phyloP scores from a whole-genome alignment of 495 filamentous ascomycete genomes.

The Penicillium coprophilum region DNA sequence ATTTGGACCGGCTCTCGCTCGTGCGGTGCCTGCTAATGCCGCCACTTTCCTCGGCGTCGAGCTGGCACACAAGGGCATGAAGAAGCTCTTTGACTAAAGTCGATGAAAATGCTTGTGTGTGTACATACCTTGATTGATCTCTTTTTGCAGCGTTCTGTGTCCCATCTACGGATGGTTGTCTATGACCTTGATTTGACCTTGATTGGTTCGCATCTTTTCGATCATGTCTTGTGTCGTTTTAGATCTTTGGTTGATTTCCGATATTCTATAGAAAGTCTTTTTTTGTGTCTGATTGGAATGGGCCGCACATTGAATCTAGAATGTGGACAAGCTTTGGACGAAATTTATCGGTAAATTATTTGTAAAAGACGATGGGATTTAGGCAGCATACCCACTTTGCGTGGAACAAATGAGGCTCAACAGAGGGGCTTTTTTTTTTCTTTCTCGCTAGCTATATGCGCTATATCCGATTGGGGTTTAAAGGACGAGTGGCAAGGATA shows the following conservation, averaged over 20 bases:
- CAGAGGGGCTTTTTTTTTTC: neutral
- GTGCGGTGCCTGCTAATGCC: constrained; percentile 94
- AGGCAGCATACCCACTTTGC: neutral
- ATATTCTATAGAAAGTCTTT: constrained; percentile 4
- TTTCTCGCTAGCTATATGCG: neutral
- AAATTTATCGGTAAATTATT: neutral
- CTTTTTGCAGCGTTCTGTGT: constrained; percentile 19
- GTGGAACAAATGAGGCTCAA: constrained; percentile 11
- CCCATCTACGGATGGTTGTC: constrained; percentile 8
- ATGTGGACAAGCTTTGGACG: neutral
- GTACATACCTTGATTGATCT: constrained; percentile 20
- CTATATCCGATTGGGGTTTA: neutral
- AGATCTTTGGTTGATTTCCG: constrained; percentile 1
- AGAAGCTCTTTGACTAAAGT: constrained; percentile 58
- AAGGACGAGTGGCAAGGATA: constrained; percentile 2
- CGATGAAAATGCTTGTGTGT: constrained; percentile 4
- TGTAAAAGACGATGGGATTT: neutral
- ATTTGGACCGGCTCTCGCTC: constrained; percentile 85
- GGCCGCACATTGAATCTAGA: neutral
- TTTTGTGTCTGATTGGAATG: neutral
- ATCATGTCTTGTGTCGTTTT: neutral
- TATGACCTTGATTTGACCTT: neutral
- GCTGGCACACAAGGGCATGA: constrained; percentile 79
- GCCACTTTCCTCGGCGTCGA: constrained; percentile 76
- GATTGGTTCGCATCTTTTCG: constrained; percentile 5